Evolutionary conservation across 2,329 filamentous ascomycete genomes (phyloP).

Genomic region (Botrytis porri): DNA sequence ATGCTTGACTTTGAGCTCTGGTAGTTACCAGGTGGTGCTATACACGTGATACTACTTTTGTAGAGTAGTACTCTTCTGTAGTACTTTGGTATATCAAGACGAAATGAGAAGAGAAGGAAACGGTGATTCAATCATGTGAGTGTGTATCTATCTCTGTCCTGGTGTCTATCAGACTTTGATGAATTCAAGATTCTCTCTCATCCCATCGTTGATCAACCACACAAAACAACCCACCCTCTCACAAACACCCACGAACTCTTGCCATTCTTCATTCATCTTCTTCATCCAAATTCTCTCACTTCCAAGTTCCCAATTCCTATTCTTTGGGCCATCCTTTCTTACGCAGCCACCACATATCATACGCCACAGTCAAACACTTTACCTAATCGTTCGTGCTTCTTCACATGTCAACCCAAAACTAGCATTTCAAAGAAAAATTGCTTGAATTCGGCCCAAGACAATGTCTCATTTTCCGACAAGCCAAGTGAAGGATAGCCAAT

Average conservation of each 20-base stretch:
- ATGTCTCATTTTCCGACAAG: slow-evolving; percentile 1
- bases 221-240: background rate
- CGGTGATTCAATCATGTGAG: background rate
- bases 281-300: background rate
- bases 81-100: background rate
- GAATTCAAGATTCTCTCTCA: background rate
- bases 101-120: background rate
- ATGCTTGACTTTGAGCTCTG: background rate
- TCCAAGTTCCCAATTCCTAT: background rate
- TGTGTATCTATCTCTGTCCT: background rate
- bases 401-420: background rate
- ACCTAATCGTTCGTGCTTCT: background rate
- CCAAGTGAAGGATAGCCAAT: background rate
- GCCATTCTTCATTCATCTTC: background rate
- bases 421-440: background rate
- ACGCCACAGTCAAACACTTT: slow-evolving; percentile 5
- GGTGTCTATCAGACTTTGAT: background rate
- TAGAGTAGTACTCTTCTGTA: background rate
- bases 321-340: background rate
- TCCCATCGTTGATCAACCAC: background rate
- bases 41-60: background rate
- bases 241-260: background rate
- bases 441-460: background rate
- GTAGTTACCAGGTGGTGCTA: background rate
- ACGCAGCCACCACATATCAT: background rate